Evolutionary conservation across 1,284 basidiomycete genomes (phyloP), one percentile per base, ranked within the genome.

Genomic region (Phaffia rhodozyma): DNA sequence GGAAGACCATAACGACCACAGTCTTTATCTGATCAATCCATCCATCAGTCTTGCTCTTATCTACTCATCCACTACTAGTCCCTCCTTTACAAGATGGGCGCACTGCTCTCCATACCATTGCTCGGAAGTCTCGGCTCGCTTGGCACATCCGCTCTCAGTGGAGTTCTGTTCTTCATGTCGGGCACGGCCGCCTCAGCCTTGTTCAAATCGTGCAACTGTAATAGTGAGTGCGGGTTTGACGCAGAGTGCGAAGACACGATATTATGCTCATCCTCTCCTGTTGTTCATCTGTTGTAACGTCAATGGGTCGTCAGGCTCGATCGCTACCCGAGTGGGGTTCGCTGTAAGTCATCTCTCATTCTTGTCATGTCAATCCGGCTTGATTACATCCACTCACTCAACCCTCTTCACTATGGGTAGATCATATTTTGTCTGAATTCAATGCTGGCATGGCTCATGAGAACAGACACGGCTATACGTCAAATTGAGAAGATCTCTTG

Each of bases 181-280:
- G 73, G 75, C 38, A 71, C 72, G 65, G 73, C 78, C 83, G 92
- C 93, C 13, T 92, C 91, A 48, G 94, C 97, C 79, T 90, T 98
- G 78, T 96, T 86, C 83, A 96, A 96, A 80, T 93, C 91, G 63
- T 98, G 94, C 78, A 97, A 97, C 75, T 98, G 94, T 79, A 97
- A 97, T 74, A 96, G 91, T 63, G 48, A 38, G 61, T 57, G 2
- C 16, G 13, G 13, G 13, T 16, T 16, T 43, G 38, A 16, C 6
- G 30, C 52, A 27, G 52, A 27, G 52, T 32, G 11, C 6, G 11
- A 32, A 27, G 5, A 53, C 18, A 43, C 5, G 13, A 2, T 43
- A 7, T 20, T n/a, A 51, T 51, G 5, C 48, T 29, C n/a, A 23
- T 50, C 11, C 29, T 13, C 34, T 9, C 56, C n/a, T 32, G 5